These are phyloP conservation scores for Colletotrichum tamarilloi DNA, from an alignment of 2,329 filamentous ascomycete species.

Conservation along the genomic window DNA sequence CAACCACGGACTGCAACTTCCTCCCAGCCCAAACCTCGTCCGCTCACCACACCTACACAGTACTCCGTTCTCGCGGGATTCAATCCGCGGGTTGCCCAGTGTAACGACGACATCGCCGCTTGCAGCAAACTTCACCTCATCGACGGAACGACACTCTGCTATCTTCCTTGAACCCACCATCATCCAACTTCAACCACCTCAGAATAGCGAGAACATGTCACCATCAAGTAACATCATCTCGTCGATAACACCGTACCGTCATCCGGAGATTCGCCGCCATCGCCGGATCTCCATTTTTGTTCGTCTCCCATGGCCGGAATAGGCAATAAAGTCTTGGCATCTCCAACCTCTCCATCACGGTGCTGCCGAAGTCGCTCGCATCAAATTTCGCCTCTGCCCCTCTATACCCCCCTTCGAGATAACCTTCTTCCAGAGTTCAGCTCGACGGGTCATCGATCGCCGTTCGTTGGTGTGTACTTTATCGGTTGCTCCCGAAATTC, in stretches of 20 bases:
- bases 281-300: neutral
- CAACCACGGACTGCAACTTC: neutral
- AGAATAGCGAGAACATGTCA: neutral
- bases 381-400: neutral
- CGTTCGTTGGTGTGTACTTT: neutral
- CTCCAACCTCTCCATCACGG: neutral
- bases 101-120: neutral
- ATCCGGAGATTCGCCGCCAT: neutral
- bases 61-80: neutral
- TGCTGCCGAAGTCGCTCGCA: slow-evolving; percentile 16
- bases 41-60: neutral
- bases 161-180: neutral
- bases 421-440: slow-evolving; percentile 1
- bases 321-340: slow-evolving; percentile 16
- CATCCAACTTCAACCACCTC: neutral
- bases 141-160: neutral
- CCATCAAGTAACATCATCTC: neutral
- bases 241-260: neutral
- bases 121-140: neutral
- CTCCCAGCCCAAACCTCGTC: neutral
- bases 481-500: neutral
- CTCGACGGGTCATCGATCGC: neutral
- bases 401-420: neutral
- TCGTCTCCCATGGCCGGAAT: neutral
- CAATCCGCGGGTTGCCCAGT: neutral